phyloP scores from a whole-genome alignment of 345 rosid species.

The Clausena lansium region DNA sequence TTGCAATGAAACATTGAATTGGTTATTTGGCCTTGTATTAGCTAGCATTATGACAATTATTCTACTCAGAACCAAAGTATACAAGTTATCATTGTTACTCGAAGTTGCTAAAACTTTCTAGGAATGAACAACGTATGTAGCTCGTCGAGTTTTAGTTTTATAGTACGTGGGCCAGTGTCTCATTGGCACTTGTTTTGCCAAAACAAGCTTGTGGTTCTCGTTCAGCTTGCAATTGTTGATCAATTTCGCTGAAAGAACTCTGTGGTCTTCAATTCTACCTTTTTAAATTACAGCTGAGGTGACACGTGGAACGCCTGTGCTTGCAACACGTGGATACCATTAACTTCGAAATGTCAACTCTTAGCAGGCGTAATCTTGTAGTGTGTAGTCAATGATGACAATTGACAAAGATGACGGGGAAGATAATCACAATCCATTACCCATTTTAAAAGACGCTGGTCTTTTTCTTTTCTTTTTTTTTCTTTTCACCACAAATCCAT shows the following conservation, averaged over 20 bases:
- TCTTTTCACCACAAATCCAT: not conserved
- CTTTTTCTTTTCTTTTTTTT: not conserved
- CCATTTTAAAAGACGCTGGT: not conserved
- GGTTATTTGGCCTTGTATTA: not conserved
- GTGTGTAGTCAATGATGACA: slow-evolving; percentile 21
- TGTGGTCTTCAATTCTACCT: not conserved
- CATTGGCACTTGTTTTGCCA: not conserved
- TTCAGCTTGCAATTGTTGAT: not conserved
- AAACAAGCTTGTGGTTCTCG: not conserved
- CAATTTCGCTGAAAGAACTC: not conserved
- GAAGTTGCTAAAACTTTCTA: not conserved
- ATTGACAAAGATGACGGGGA: slow-evolving; percentile 15
- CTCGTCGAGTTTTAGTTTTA: not conserved
- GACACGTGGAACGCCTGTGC: not conserved
- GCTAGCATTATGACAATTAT: no score
- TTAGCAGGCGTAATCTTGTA: not conserved
- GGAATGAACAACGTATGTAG: not conserved
- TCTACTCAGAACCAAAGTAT: no score
- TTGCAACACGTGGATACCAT: slow-evolving; percentile 24
- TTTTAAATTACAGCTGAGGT: not conserved
- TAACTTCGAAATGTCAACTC: slow-evolving; percentile 27
- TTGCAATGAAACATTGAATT: not conserved
- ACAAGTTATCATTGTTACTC: not conserved
- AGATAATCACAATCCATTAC: not conserved
- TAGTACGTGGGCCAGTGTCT: not conserved